These are phyloP conservation scores for Penicillium chermesinum DNA, from an alignment of 495 filamentous ascomycete genomes.

Conservation along the genomic window DNA sequence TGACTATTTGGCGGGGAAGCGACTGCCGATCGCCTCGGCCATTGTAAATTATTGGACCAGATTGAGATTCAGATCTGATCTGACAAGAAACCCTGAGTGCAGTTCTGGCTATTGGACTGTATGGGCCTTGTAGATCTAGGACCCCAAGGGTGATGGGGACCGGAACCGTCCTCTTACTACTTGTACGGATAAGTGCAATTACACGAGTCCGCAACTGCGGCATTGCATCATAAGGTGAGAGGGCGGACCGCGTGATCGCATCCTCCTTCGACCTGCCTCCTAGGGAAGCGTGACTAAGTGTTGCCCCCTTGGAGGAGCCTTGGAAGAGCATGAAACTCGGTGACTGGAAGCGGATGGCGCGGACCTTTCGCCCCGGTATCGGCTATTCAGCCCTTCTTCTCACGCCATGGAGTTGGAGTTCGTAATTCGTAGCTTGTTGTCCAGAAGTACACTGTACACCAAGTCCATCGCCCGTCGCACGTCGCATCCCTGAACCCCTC, in stretches of 20 bases:
- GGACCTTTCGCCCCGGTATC: conserved; percentile 19
- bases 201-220: conserved; percentile 3
- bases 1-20: conserved; percentile 28
- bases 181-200: conserved; percentile 1
- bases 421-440: too few species aligned
- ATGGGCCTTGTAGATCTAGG: not conserved
- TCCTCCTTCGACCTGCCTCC: conserved; percentile 4
- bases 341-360: not conserved
- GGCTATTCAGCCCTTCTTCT: conserved; percentile 14
- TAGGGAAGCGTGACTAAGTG: not conserved
- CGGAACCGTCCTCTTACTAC: too few species aligned
- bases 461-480: too few species aligned
- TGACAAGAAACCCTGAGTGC: too few species aligned
- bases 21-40: conserved; percentile 25
- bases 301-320: not conserved
- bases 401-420: too few species aligned
- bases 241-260: conserved; percentile 2
- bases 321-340: not conserved
- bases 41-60: not conserved
- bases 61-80: not conserved
- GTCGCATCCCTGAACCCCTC: too few species aligned
- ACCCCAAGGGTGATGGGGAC: too few species aligned
- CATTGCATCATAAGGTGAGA: conserved; percentile 7
- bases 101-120: too few species aligned
- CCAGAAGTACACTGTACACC: too few species aligned